phyloP scores from a whole-genome alignment of 257 asterid genomes.

The Penstemon newberryi region DNA sequence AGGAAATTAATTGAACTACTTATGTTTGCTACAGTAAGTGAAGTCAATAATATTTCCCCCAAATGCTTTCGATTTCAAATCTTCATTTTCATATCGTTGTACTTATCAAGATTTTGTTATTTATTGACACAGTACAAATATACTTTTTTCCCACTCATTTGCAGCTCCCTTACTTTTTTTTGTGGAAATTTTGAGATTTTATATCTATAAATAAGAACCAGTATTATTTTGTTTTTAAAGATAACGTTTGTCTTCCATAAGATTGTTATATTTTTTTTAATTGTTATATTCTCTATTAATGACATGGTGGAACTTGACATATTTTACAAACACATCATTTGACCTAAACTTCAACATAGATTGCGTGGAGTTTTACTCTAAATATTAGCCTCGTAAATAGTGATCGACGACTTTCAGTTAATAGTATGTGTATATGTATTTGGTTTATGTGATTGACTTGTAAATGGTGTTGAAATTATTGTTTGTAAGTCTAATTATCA shows the following conservation, averaged over 20 bases:
- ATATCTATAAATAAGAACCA: not conserved
- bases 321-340: not conserved
- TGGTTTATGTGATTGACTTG: too few species aligned
- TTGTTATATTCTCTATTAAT: constrained; percentile 6
- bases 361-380: too few species aligned
- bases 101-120: not conserved
- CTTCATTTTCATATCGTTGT: not conserved
- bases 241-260: not conserved
- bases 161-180: not conserved
- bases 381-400: too few species aligned
- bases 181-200: not conserved
- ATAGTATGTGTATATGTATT: too few species aligned
- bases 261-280: not conserved
- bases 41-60: constrained; percentile 6
- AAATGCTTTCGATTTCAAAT: constrained; percentile 18
- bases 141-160: not conserved
- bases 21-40: constrained; percentile 82
- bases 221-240: not conserved
- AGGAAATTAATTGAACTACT: constrained; percentile 79
- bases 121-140: too few species aligned
- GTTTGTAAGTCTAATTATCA: too few species aligned
- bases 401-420: too few species aligned
- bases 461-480: too few species aligned
- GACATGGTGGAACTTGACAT: constrained; percentile 4
- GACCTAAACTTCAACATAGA: too few species aligned